phyloP scores from a whole-genome alignment of 2,329 filamentous ascomycete genomes.

The Claviceps maximensis region DNA sequence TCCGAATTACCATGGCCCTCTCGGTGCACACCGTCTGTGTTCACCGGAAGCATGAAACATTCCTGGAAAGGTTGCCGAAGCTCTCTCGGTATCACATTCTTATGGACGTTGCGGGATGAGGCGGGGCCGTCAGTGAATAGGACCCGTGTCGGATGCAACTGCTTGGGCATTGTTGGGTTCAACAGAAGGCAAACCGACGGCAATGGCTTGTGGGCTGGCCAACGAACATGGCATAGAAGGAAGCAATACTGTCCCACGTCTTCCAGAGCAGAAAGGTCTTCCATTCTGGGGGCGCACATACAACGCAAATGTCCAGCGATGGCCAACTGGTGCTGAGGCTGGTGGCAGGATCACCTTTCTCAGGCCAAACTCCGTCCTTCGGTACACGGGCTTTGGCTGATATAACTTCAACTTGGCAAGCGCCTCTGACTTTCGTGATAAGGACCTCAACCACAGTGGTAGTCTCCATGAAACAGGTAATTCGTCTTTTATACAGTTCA shows the following conservation, averaged over 20 bases:
- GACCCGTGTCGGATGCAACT: slow-evolving; percentile 4
- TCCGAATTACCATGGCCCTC: background rate
- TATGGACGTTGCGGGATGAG: slow-evolving; percentile 1
- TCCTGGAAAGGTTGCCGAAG: background rate
- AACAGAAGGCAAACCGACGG: slow-evolving; percentile 5
- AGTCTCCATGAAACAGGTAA: background rate
- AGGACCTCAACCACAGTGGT: background rate
- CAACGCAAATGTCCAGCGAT: slow-evolving; percentile 1
- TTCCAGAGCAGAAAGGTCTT: background rate
- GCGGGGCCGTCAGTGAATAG: slow-evolving; percentile 3
- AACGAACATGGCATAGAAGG: background rate
- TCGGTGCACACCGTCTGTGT: background rate
- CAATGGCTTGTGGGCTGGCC: slow-evolving; percentile 1
- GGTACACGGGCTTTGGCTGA: background rate
- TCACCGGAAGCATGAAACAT: slow-evolving; percentile 2
- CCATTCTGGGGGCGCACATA: slow-evolving; percentile 1
- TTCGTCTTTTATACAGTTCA: background rate
- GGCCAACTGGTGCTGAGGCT: background rate
- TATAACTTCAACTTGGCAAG: background rate
- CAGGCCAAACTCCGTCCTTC: background rate
- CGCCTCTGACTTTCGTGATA: background rate
- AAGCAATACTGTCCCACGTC: slow-evolving; percentile 1
- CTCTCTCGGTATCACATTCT: slow-evolving; percentile 4
- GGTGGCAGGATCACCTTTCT: background rate
- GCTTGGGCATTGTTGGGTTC: slow-evolving; percentile 4